Conservation (phyloP, 768 basidiomycete species). For the Suillus decipiens region DNA sequence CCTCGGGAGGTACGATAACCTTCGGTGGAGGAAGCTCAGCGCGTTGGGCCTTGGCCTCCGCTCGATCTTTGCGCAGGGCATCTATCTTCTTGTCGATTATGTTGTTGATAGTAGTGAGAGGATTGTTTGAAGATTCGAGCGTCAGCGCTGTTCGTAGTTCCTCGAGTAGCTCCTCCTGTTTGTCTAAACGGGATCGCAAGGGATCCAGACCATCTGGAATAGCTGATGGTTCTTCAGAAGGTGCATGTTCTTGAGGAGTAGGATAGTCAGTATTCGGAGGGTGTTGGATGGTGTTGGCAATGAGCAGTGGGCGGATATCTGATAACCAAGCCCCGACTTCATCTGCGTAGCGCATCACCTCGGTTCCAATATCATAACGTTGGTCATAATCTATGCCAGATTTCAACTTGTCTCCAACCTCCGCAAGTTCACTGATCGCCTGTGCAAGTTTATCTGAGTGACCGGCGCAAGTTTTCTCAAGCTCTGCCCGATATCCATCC, state of each 20-base stretch:
- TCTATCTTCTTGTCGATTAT: constrained; percentile 21
- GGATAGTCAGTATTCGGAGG: constrained; percentile 6
- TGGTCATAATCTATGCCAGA: constrained; percentile 29
- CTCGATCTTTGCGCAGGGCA: constrained; percentile 24
- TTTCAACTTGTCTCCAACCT: constrained; percentile 22
- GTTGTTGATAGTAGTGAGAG: constrained; percentile 22
- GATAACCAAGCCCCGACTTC: constrained; percentile 30
- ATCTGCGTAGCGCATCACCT: constrained; percentile 21
- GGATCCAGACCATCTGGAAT: constrained; percentile 9
- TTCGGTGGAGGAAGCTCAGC: constrained; percentile 19
- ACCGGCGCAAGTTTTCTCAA: constrained; percentile 25
- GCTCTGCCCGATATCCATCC: constrained; percentile 28
- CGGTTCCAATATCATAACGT: constrained; percentile 27
- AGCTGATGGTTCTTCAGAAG: not conserved
- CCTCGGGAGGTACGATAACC: constrained; percentile 22
- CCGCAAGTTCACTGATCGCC: constrained; percentile 26
- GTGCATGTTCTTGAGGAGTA: not conserved
- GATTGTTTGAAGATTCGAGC: constrained; percentile 23
- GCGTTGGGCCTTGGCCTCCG: constrained; percentile 20
- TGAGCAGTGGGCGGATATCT: constrained; percentile 27
- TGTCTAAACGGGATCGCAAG: constrained; percentile 20
- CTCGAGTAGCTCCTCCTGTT: constrained; percentile 33
- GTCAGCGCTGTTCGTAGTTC: constrained; percentile 32
- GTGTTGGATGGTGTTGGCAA: constrained; percentile 17
- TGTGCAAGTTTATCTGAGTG: constrained; percentile 28